A percentile compares a stretch with the other conserved stretches of the same genome.
These are phyloP conservation scores for Sugiyamaella novakii DNA, from an alignment of 1,139 yeast species.

Conservation along the genomic window DNA sequence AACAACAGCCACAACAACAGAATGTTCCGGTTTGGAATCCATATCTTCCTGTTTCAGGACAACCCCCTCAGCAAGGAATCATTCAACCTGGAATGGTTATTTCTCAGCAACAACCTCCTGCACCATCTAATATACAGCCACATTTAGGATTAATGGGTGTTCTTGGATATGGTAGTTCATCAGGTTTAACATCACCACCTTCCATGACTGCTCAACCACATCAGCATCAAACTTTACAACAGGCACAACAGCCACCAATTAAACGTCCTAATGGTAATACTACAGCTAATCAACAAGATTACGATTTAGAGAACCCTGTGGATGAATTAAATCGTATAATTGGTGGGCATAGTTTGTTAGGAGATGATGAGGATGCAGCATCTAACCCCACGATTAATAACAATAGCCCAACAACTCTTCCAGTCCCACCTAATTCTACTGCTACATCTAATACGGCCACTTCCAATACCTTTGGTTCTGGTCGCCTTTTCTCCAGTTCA, in stretches of 20 bases:
- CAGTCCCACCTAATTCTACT: slow-evolving; percentile 3
- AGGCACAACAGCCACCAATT: slow-evolving; percentile 3
- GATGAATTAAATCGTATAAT: slow-evolving; percentile 33
- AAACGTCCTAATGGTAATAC: slow-evolving; percentile 1
- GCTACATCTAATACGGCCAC: slow-evolving; percentile 1
- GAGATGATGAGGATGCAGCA: slow-evolving; percentile 29
- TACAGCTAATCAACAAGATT: slow-evolving; percentile 4
- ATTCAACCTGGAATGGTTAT: not conserved
- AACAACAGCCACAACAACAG: not conserved
- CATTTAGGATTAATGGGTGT: slow-evolving; percentile 8
- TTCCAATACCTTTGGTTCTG: slow-evolving; percentile 4
- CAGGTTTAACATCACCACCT: slow-evolving; percentile 4
- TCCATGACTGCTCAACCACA: not conserved
- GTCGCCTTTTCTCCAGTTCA: slow-evolving; percentile 14
- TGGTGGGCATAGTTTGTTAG: slow-evolving; percentile 31
- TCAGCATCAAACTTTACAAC: not conserved
- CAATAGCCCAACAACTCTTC: not conserved
- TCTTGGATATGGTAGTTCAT: slow-evolving; percentile 2
- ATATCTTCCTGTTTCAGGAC: slow-evolving; percentile 3
- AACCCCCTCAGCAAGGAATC: not conserved
- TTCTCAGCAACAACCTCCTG: slow-evolving; percentile 1
- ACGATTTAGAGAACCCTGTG: slow-evolving; percentile 23
- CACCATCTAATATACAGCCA: slow-evolving; percentile 5
- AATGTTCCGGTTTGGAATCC: slow-evolving; percentile 1
- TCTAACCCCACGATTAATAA: not conserved